A percentile compares a stretch with the other conserved stretches of the same genome.
Conservation (phyloP, 1,284 basidiomycete genomes). For the Rhodotorula mucilaginosa region DNA sequence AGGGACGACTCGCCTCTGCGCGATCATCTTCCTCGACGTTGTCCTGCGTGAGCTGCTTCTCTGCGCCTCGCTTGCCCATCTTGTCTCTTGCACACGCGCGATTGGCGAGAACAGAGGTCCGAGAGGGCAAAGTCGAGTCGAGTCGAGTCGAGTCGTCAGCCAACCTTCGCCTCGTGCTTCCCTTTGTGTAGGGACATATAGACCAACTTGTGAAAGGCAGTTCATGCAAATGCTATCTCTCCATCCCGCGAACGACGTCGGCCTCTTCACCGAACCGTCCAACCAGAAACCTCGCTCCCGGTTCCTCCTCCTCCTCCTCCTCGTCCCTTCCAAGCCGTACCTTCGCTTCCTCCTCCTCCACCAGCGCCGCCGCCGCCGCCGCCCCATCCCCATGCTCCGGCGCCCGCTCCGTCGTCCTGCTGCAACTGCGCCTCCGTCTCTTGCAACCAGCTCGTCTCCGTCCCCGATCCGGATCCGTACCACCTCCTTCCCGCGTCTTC, state of each 20-base stretch:
- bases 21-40: slow-evolving; percentile 39
- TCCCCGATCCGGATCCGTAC: neutral
- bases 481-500: neutral
- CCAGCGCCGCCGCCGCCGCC: neutral
- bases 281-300: too few species aligned
- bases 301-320: too few species aligned
- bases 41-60: slow-evolving; percentile 42
- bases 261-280: too few species aligned
- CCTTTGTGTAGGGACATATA: too few species aligned
- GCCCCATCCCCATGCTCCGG: neutral
- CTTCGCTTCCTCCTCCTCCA: too few species aligned
- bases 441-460: neutral
- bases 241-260: too few species aligned
- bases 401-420: neutral
- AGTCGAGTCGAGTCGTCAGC: neutral
- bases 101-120: neutral
- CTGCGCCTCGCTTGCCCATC: slow-evolving; percentile 42
- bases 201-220: too few species aligned
- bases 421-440: neutral
- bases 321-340: too few species aligned
- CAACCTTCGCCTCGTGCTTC: neutral
- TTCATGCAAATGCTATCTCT: too few species aligned
- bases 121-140: neutral
- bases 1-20: slow-evolving; percentile 14
- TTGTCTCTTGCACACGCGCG: neutral